These are phyloP conservation scores for Aspergillus coremiiformis DNA, from an alignment of 495 filamentous ascomycete species.

Conservation along the genomic window DNA sequence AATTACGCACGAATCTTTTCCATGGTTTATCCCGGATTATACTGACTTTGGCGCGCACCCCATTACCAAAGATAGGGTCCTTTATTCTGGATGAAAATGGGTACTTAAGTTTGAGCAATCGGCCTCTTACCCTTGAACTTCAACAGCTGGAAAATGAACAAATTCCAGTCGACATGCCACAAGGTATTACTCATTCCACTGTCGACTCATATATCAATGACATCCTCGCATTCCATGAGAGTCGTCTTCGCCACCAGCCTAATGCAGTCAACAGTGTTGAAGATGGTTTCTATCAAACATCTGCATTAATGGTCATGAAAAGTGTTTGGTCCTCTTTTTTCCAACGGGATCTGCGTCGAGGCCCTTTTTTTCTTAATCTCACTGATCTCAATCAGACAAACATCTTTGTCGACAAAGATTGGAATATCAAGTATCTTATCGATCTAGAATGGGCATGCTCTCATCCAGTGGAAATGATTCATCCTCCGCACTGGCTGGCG, in stretches of 20 bases:
- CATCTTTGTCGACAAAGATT: slow-evolving; percentile 29
- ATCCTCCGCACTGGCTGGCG: slow-evolving; percentile 34
- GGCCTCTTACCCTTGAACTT: slow-evolving; percentile 20
- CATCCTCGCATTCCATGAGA: slow-evolving; percentile 10
- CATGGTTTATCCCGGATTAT: slow-evolving; percentile 23
- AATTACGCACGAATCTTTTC: slow-evolving; percentile 19
- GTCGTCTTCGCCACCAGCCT: slow-evolving; percentile 20
- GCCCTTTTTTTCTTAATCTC: slow-evolving; percentile 19
- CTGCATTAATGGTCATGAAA: slow-evolving; percentile 19
- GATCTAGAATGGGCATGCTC: slow-evolving; percentile 24
- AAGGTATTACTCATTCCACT: slow-evolving; percentile 19
- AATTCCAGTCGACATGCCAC: slow-evolving; percentile 20
- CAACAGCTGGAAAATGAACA: slow-evolving; percentile 26
- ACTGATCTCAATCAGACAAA: slow-evolving; percentile 27
- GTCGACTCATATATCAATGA: slow-evolving; percentile 14
- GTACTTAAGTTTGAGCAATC: slow-evolving; percentile 25
- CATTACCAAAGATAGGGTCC: slow-evolving; percentile 29
- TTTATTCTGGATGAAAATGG: slow-evolving; percentile 25
- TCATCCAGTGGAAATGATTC: background rate
- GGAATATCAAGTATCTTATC: slow-evolving; percentile 17
- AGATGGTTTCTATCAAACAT: slow-evolving; percentile 20
- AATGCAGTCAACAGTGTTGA: slow-evolving; percentile 19
- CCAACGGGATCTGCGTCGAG: slow-evolving; percentile 15
- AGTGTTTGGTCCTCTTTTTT: slow-evolving; percentile 17
- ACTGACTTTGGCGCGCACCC: slow-evolving; percentile 22